Base-by-base conservation (phyloP, 805 yeast genomes). In the Schizosaccharomyces lindneri region DNA sequence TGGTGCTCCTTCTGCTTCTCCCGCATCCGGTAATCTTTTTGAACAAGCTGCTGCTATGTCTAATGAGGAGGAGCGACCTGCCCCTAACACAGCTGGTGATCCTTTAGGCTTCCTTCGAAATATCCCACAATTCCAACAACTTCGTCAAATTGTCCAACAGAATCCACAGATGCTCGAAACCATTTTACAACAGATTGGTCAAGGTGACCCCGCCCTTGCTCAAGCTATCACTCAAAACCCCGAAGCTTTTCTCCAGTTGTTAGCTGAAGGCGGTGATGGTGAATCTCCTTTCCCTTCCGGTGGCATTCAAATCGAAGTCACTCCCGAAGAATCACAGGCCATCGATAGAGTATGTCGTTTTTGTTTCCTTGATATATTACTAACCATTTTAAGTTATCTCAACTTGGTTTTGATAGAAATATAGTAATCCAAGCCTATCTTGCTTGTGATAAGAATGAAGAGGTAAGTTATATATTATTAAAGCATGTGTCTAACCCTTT, bases 371-470 rank as follows among this genome's bases (percentile, higher is more conserved):
- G n/a, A 55, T 11, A 3, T 61, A 17, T 19, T 3, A 6, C 17
- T 13, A 17, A 19, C 29, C 46, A 4, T 0, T 19, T 39, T 11
- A 27, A 64, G 64, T 78, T 93, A 65, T 84, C 95, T 71, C 97
- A 85, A 72, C 77, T 93, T 65, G 98, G 98, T 0, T 93, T 93
- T 68, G 95, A 87, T 66, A 80, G 95, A 66, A 78, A 83, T 66
- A 75, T 84, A 63, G 98, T 86, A 57, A 81, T 88, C 64, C 95
- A 89, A 75, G 95, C 94, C 39, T 93, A 87, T 74, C 83, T 93
- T 78, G 97, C 97, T 55, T 93, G 98, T 73, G 98, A 93, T 69
- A 90, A 88, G 74, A 87, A 93, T 73, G 98, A 93, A 75, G 96
- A 90, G 75, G 79, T 87, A 29, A 24, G 36, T 51, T 51, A 27